These are phyloP conservation scores for Arthrobotrys musiformis DNA, from an alignment of 2,329 filamentous ascomycete species.

Conservation along the genomic window DNA sequence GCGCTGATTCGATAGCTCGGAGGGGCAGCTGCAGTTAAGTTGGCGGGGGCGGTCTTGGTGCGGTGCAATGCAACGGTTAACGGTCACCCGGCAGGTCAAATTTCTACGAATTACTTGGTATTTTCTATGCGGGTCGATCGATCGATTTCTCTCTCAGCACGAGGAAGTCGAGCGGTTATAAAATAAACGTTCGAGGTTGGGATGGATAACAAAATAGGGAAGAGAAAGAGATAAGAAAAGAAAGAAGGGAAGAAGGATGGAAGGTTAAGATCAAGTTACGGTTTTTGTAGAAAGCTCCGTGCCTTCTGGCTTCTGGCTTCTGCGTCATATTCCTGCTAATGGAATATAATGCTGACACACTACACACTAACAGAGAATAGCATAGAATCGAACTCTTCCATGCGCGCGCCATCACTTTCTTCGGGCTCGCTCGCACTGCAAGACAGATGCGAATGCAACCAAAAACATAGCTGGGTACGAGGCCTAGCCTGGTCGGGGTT, in stretches of 20 bases:
- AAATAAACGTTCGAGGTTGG: no score
- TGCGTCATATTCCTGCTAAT: conserved; percentile 34
- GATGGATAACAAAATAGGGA: not conserved
- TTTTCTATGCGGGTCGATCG: not conserved
- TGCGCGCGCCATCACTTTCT: conserved; percentile 7
- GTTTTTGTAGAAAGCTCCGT: conserved; percentile 25
- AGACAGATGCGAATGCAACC: no score
- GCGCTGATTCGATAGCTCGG: conserved; percentile 14
- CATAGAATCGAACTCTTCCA: no score
- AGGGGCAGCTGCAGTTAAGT: conserved; percentile 27
- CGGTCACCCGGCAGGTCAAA: conserved; percentile 3
- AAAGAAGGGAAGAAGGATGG: not conserved
- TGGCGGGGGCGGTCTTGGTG: conserved; percentile 25
- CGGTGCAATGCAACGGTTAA: not conserved
- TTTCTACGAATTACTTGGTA: not conserved
- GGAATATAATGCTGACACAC: conserved; percentile 42
- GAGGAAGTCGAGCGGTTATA: no score
- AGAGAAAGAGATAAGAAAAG: not conserved
- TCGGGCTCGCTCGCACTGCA: not conserved
- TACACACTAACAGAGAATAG: not conserved
- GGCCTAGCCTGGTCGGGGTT: not conserved
- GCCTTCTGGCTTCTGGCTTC: not conserved
- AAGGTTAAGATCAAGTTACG: not conserved
- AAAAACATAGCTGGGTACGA: not conserved
- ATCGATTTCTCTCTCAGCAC: not conserved